Evolutionary conservation across 176 grass and related monocot genomes (phyloP), one percentile per base, ranked within the genome.

Genomic region (Rhynchospora breviuscula): DNA sequence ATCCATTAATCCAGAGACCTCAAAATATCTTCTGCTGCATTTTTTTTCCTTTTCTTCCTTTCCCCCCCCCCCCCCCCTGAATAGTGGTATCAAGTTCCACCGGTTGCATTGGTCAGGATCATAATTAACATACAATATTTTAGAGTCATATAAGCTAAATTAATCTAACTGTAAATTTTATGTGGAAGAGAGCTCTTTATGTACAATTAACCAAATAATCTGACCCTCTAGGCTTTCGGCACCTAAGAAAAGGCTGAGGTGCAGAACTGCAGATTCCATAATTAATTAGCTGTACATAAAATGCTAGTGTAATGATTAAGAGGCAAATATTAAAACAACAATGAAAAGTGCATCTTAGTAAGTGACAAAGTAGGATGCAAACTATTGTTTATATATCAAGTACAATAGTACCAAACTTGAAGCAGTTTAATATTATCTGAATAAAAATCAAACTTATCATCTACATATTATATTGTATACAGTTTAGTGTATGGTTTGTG

Each of bases 391-490:
- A 44, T 46, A 35, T 33, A 57, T 78, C 49, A 57, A 82, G 44
- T 82, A 82, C 80, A 82, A 56, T 14, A 68, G 48, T 82, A 82
- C 80, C 80, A 8, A 82, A 82, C 61, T 68, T 9, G 8, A 31
- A 68, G 17, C 63, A 53, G 26, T 82, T 49, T 82, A 35, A n/a
- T 82, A 82, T 82, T 18, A 66, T 5, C 13, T 60, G 23, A 64
- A 26, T 62, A 63, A 46, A 66, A 52, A 82, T 68, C 46, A 82
- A 82, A 82, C 80, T 68, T 82, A 82, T 68, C 80, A 53, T 68
- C 62, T 66, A 62, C 31, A 68, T 82, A 67, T 82, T 82, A 82
- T 82, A 82, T 67, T 63, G 51, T 59, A 63, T 48, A 81, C 18
- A 67, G 29, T 65, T 82, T 29, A 67, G 63, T 67, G 44, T 56